Evolutionary conservation across 352 stramenopile species (phyloP).

Genomic region (Phytophthora colocasiae): DNA sequence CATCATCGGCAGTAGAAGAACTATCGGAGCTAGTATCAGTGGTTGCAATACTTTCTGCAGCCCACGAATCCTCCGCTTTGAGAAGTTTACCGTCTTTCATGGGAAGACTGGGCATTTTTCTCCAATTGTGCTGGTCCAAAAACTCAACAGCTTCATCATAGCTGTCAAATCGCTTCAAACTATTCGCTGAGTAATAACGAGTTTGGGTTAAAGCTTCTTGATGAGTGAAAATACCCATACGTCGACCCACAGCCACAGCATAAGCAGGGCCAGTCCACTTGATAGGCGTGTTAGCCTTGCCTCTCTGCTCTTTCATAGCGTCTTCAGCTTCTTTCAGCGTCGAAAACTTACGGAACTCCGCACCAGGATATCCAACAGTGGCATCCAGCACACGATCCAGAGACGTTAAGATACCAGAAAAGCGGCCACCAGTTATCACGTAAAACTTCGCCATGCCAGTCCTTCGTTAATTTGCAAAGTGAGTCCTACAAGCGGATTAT

Average conservation of each 20-base stretch:
- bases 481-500: background rate
- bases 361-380: conserved; percentile 31
- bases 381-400: conserved; percentile 10
- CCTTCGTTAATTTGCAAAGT: conserved; percentile 4
- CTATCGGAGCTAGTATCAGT: background rate
- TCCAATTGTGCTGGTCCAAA: conserved; percentile 32
- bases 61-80: background rate
- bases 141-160: conserved; percentile 56
- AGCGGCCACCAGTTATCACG: conserved; percentile 19
- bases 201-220: conserved; percentile 50
- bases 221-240: conserved; percentile 58
- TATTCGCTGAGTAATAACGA: conserved; percentile 44
- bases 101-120: background rate
- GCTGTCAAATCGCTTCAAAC: conserved; percentile 57
- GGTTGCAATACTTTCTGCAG: background rate
- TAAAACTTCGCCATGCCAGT: conserved; percentile 15
- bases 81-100: background rate
- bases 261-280: conserved; percentile 29
- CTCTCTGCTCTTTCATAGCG: conserved; percentile 33
- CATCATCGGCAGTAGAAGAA: background rate
- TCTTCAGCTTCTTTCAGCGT: conserved; percentile 46
- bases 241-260: conserved; percentile 56
- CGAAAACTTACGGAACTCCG: conserved; percentile 60
- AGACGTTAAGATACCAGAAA: conserved; percentile 29
- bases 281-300: background rate